These are phyloP conservation scores for Candida palmyrensis DNA, from an alignment of 805 yeast genomes.

Conservation along the genomic window DNA sequence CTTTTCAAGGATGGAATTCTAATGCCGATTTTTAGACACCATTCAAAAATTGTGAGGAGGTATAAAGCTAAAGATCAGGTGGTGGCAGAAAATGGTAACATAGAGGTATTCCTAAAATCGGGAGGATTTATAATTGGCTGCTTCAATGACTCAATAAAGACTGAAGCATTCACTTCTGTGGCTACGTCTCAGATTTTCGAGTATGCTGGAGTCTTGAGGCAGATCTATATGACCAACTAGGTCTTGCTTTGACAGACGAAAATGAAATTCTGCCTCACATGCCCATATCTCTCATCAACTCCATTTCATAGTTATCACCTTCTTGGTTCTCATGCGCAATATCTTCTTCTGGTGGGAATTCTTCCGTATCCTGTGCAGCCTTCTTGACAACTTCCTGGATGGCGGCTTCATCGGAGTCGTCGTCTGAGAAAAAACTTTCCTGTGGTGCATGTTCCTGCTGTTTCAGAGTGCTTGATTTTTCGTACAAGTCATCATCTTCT, in stretches of 20 bases:
- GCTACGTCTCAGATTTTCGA: constrained; percentile 43
- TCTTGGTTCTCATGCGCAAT: constrained; percentile 11
- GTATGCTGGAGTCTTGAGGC: constrained; percentile 44
- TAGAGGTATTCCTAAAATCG: constrained; percentile 43
- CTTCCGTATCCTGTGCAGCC: neutral
- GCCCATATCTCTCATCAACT: constrained; percentile 35
- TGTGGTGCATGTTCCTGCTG: too few relatives aligned
- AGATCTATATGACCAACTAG: constrained; percentile 31
- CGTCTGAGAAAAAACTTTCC: constrained; percentile 7
- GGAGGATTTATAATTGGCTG: constrained; percentile 50
- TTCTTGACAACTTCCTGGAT: neutral
- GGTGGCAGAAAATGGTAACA: constrained; percentile 11
- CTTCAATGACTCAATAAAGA: constrained; percentile 26
- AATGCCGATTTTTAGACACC: constrained; percentile 46
- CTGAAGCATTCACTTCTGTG: constrained; percentile 9
- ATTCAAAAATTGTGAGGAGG: constrained; percentile 40
- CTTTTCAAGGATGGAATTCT: constrained; percentile 44
- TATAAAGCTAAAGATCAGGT: constrained; percentile 8
- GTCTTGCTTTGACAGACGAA: too few relatives aligned
- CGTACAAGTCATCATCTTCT: constrained; percentile 9
- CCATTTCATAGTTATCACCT: constrained; percentile 25
- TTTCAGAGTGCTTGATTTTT: too few relatives aligned
- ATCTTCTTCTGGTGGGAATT: neutral
- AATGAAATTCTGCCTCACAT: constrained; percentile 11
- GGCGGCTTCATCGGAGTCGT: neutral